Evolutionary conservation across 2,329 filamentous ascomycete genomes (phyloP).

Genomic region (Fusarium marasasianum): DNA sequence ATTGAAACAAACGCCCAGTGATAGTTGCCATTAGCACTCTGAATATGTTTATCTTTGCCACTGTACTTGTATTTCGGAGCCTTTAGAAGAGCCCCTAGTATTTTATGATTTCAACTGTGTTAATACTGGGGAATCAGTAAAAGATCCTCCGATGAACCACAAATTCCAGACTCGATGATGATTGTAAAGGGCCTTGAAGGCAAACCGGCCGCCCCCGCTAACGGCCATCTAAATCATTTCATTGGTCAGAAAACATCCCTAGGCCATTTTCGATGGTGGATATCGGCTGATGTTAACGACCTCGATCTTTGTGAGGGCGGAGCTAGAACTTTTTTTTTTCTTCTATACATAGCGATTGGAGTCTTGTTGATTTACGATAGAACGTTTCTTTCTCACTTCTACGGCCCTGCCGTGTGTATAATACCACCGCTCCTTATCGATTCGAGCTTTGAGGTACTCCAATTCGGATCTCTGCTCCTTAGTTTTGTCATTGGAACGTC

Average conservation of each 20-base stretch:
- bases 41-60: neutral
- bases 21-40: neutral
- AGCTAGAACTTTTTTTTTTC: constrained; percentile 16
- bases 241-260: constrained; percentile 16
- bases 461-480: constrained; percentile 9
- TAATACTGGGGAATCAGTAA: neutral
- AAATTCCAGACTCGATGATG: constrained; percentile 17
- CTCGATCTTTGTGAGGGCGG: constrained; percentile 1
- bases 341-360: neutral
- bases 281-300: constrained; percentile 33
- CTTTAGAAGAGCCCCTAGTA: neutral
- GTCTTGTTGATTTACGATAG: neutral
- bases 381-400: neutral
- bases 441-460: neutral
- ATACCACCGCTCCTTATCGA: neutral
- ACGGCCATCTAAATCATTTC: neutral
- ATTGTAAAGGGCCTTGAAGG: neutral
- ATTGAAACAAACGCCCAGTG: neutral
- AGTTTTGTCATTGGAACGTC: neutral
- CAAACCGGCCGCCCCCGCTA: constrained; percentile 11
- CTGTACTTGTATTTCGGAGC: neutral
- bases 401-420: neutral
- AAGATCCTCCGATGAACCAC: neutral
- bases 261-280: constrained; percentile 7
- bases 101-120: neutral